A percentile compares a stretch with the other conserved stretches of the same genome.
phyloP scores from a whole-genome alignment of 768 basidiomycete species.

The Neoboletus subvelutipes region DNA sequence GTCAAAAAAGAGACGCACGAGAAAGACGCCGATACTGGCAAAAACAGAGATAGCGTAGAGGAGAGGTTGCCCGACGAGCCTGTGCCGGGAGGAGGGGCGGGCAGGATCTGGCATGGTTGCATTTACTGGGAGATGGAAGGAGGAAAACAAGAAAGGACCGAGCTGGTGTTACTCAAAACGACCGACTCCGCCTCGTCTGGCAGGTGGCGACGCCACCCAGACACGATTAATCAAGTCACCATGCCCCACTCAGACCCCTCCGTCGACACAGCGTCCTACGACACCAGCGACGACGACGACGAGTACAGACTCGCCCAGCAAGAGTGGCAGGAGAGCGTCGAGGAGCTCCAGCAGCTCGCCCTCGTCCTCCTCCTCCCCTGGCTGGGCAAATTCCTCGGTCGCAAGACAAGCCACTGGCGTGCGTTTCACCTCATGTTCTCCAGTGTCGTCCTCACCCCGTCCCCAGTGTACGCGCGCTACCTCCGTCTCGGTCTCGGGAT shows the following conservation, averaged over 20 bases:
- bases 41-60: conserved; percentile 81
- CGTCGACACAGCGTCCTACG: conserved; percentile 57
- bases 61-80: conserved; percentile 74
- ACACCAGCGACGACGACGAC: conserved; percentile 59
- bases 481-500: conserved; percentile 58
- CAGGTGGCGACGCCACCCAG: conserved; percentile 20
- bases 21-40: conserved; percentile 81
- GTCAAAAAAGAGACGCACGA: conserved; percentile 48
- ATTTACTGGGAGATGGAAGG: conserved; percentile 35
- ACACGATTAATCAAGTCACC: conserved; percentile 30
- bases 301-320: conserved; percentile 77
- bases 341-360: conserved; percentile 80
- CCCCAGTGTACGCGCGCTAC: conserved; percentile 69
- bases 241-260: conserved; percentile 68
- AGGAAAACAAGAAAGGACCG: conserved; percentile 11
- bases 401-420: conserved; percentile 88
- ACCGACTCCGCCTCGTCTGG: not conserved
- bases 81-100: conserved; percentile 35
- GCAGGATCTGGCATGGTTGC: conserved; percentile 51
- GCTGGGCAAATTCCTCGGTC: conserved; percentile 85
- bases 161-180: conserved; percentile 8
- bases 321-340: conserved; percentile 91
- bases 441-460: conserved; percentile 11
- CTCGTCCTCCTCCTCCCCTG: conserved; percentile 81
- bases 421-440: conserved; percentile 31